A percentile compares a stretch with the other conserved stretches of the same genome.
phyloP scores from a whole-genome alignment of 2,329 filamentous ascomycete genomes.

The Diplodia sapinea region DNA sequence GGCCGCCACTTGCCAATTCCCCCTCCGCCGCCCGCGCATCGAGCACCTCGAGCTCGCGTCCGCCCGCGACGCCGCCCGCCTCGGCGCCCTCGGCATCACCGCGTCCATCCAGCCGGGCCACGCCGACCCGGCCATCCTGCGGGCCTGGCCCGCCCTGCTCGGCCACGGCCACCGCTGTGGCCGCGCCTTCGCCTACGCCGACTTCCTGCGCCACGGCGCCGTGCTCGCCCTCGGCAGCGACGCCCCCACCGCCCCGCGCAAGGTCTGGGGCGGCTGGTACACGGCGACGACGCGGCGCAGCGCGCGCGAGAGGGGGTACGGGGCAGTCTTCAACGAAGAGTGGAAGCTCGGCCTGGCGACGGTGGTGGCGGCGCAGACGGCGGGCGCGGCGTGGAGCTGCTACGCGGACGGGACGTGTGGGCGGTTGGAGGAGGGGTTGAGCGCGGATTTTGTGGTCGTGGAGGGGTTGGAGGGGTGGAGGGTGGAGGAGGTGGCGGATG shows the following conservation, averaged over 20 bases:
- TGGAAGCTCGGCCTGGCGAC: slow-evolving; percentile 61
- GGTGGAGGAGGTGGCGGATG: slow-evolving; percentile 54
- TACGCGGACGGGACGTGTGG: slow-evolving; percentile 64
- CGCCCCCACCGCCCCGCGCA: slow-evolving; percentile 64
- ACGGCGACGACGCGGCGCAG: slow-evolving; percentile 64
- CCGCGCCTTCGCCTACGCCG: slow-evolving; percentile 67
- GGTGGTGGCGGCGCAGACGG: slow-evolving; percentile 60
- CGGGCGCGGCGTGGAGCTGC: slow-evolving; percentile 63
- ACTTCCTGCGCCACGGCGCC: slow-evolving; percentile 63
- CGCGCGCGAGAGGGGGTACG: slow-evolving; percentile 54
- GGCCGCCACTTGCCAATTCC: too few relatives aligned
- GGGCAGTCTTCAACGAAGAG: slow-evolving; percentile 57
- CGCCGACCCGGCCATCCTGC: slow-evolving; percentile 72
- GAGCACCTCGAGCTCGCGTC: slow-evolving; percentile 69
- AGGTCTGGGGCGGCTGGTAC: slow-evolving; percentile 63
- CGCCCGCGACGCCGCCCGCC: slow-evolving; percentile 60
- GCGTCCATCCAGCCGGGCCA: slow-evolving; percentile 94
- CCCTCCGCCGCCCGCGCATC: slow-evolving; percentile 60
- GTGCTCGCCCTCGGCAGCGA: slow-evolving; percentile 64
- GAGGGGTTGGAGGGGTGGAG: slow-evolving; percentile 59
- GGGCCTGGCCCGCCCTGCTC: slow-evolving; percentile 65
- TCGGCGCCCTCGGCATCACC: slow-evolving; percentile 69
- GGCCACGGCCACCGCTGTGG: slow-evolving; percentile 61
- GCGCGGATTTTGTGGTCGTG: slow-evolving; percentile 64
- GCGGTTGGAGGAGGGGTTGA: slow-evolving; percentile 57